phyloP scores from a whole-genome alignment of 805 yeast genomes.

The Candida anglica region DNA sequence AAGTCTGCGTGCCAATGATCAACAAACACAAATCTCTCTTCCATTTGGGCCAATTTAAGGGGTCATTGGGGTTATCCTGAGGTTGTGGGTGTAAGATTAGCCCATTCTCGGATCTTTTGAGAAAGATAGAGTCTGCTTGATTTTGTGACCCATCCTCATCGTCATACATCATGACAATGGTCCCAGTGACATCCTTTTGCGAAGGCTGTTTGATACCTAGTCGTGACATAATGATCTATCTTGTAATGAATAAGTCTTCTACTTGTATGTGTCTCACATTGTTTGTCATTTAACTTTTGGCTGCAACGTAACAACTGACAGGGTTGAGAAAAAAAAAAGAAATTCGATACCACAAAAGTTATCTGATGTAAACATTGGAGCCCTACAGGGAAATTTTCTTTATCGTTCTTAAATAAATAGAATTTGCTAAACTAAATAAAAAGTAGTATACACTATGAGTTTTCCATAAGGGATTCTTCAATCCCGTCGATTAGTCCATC shows the following conservation, averaged over 20 bases:
- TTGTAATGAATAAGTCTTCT: too few species aligned
- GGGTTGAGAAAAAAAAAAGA: too few species aligned
- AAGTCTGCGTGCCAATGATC: constrained; percentile 53
- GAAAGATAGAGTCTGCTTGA: constrained; percentile 11
- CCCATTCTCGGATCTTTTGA: constrained; percentile 47
- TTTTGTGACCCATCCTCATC: constrained; percentile 8
- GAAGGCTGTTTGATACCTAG: constrained; percentile 42
- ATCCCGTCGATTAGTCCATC: constrained; percentile 81
- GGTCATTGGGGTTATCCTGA: constrained; percentile 59
- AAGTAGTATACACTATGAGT: constrained; percentile 5
- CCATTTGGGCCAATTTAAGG: constrained; percentile 63
- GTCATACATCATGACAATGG: constrained; percentile 37
- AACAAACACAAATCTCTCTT: constrained; percentile 50
- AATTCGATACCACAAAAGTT: too few species aligned
- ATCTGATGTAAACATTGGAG: too few species aligned
- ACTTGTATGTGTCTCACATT: too few species aligned
- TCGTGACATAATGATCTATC: constrained; percentile 3
- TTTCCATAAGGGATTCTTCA: constrained; percentile 34
- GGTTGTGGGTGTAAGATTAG: constrained; percentile 60
- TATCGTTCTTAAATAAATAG: not conserved
- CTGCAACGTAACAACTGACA: too few species aligned
- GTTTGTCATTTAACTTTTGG: too few species aligned
- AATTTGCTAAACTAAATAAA: too few species aligned
- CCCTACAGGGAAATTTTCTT: too few species aligned
- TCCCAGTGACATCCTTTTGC: constrained; percentile 44